These are phyloP conservation scores for Mycogone perniciosa DNA, from an alignment of 2,329 filamentous ascomycete species.

Conservation along the genomic window DNA sequence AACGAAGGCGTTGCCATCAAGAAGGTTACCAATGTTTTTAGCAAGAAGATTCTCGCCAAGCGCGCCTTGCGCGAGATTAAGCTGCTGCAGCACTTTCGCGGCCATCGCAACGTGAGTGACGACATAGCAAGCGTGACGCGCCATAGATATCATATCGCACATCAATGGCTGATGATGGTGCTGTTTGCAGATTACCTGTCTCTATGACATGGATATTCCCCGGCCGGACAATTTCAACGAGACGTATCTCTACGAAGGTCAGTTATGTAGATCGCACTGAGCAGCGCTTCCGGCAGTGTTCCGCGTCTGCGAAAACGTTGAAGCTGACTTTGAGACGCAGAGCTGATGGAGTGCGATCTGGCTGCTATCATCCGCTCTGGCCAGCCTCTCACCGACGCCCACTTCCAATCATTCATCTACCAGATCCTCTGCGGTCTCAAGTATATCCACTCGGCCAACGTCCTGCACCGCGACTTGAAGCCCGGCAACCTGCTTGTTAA, in stretches of 20 bases:
- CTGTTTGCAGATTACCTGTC: conserved; percentile 77
- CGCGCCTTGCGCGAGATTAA: conserved; percentile 97
- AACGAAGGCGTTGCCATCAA: conserved; percentile 96
- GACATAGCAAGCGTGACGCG: conserved; percentile 1
- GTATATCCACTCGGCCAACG: conserved; percentile 98
- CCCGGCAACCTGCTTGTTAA: conserved; percentile 96
- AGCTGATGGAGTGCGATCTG: conserved; percentile 98
- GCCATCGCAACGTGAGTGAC: conserved; percentile 69
- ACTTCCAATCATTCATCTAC: conserved; percentile 99
- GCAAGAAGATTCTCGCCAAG: conserved; percentile 99
- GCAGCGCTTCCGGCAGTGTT: not conserved
- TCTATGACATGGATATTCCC: conserved; percentile 99
- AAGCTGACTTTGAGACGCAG: conserved; percentile 40
- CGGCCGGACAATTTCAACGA: conserved; percentile 98
- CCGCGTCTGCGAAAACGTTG: not conserved
- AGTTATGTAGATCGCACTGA: conserved; percentile 20
- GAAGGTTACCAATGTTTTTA: conserved; percentile 99
- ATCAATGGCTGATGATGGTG: conserved; percentile 5
- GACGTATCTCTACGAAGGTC: conserved; percentile 97
- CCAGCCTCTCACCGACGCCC: conserved; percentile 93
- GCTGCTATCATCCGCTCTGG: conserved; percentile 97
- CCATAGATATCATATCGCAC: not conserved
- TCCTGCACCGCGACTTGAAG: conserved; percentile 93
- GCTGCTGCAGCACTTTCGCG: conserved; percentile 93
- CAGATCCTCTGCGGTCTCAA: conserved; percentile 98